phyloP scores from a whole-genome alignment of 495 filamentous ascomycete genomes.

The Rhizodiscina lignyota region DNA sequence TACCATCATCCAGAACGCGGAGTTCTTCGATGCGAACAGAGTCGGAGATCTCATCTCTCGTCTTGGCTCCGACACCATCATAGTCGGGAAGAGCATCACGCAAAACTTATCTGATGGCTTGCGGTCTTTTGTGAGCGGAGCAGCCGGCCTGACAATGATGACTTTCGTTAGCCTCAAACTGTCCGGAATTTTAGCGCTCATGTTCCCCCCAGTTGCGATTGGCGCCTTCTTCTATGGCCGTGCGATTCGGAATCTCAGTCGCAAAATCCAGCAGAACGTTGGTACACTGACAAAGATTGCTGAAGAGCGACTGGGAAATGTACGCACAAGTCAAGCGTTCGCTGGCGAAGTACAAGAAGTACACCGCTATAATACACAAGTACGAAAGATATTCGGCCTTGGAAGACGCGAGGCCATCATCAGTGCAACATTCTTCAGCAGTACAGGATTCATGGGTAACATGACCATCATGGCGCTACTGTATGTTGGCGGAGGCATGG shows the following conservation, averaged over 20 bases:
- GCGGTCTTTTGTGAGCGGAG: conserved; percentile 71
- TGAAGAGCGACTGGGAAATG: conserved; percentile 87
- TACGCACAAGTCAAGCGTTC: conserved; percentile 90
- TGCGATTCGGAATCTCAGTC: conserved; percentile 67
- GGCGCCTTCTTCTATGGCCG: conserved; percentile 84
- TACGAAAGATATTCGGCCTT: conserved; percentile 78
- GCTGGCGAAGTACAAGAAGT: conserved; percentile 85
- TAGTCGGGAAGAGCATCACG: conserved; percentile 95
- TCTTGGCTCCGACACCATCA: conserved; percentile 86
- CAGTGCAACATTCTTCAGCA: conserved; percentile 80
- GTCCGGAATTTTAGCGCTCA: conserved; percentile 65
- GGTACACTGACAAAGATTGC: conserved; percentile 90
- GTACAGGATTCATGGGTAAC: conserved; percentile 77
- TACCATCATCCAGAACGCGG: conserved; percentile 87
- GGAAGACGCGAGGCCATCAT: conserved; percentile 74
- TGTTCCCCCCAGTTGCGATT: conserved; percentile 85
- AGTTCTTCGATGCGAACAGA: conserved; percentile 97
- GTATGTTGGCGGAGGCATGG: conserved; percentile 79
- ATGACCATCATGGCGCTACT: conserved; percentile 89
- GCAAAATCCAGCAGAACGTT: conserved; percentile 82
- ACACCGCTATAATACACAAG: conserved; percentile 74
- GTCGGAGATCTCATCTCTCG: conserved; percentile 92
- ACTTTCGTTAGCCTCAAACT: conserved; percentile 82
- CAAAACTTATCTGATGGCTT: conserved; percentile 94
- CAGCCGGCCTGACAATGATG: conserved; percentile 80